These are phyloP conservation scores for Podaxis carcinomalis DNA, from an alignment of 768 basidiomycete species.

Conservation along the genomic window DNA sequence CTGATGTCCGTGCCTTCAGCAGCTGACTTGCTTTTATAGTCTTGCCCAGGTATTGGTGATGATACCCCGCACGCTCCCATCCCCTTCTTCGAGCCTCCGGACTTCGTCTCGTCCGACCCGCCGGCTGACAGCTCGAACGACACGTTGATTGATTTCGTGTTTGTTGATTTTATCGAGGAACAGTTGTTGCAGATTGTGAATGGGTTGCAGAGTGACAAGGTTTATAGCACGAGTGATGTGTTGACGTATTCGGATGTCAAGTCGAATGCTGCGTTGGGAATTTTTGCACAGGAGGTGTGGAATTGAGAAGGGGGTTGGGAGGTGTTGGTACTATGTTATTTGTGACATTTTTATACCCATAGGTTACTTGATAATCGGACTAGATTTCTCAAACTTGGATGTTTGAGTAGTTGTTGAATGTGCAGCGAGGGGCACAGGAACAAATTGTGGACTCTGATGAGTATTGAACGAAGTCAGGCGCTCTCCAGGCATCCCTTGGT, in stretches of 20 bases:
- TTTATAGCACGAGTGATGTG: constrained; percentile 50
- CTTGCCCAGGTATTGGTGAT: constrained; percentile 73
- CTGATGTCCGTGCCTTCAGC: too few species aligned
- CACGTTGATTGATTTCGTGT: constrained; percentile 67
- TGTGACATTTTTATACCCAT: too few species aligned
- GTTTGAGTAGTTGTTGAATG: too few species aligned
- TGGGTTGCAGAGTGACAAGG: constrained; percentile 40
- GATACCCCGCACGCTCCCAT: constrained; percentile 63
- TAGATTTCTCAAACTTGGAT: too few species aligned
- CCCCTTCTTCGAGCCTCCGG: constrained; percentile 48
- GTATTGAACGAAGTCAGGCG: too few species aligned
- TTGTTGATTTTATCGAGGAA: constrained; percentile 62
- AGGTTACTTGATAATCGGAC: too few species aligned
- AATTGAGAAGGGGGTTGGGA: constrained; percentile 22
- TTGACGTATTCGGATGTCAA: constrained; percentile 48
- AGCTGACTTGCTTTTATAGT: constrained; percentile 25
- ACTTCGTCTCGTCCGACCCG: constrained; percentile 54
- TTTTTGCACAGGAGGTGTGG: constrained; percentile 50
- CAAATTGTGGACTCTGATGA: too few species aligned
- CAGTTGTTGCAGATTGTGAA: constrained; percentile 56
- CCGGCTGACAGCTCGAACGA: constrained; percentile 42
- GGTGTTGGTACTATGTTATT: background rate
- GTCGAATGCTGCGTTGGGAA: constrained; percentile 47
- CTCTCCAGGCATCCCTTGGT: too few species aligned
- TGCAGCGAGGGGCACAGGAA: too few species aligned